A percentile compares a stretch with the other conserved stretches of the same genome.
phyloP scores from a whole-genome alignment of 352 stramenopile species.

The Sclerospora graminicola region DNA sequence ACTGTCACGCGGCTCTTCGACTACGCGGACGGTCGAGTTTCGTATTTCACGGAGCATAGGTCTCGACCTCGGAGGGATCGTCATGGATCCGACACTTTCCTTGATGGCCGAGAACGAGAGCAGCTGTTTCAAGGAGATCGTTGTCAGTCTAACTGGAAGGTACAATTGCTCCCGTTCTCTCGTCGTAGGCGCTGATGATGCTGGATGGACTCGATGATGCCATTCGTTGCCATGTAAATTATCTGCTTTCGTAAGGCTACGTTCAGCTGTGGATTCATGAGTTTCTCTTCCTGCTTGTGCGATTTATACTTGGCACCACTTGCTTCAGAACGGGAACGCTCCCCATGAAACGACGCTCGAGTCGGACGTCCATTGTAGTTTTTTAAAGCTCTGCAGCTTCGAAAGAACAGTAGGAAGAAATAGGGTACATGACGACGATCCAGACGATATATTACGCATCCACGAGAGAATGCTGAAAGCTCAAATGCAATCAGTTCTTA shows the following conservation, averaged over 20 bases:
- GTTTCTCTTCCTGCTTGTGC: slow-evolving; percentile 13
- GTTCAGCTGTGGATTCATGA: slow-evolving; percentile 82
- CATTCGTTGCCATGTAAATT: slow-evolving; percentile 83
- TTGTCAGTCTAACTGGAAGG: slow-evolving; percentile 76
- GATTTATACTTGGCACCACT: slow-evolving; percentile 7
- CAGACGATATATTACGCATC: slow-evolving; percentile 80
- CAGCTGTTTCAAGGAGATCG: slow-evolving; percentile 41
- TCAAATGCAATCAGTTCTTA: slow-evolving; percentile 56
- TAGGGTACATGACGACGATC: slow-evolving; percentile 57
- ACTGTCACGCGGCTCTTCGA: slow-evolving; percentile 39
- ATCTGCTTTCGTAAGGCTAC: slow-evolving; percentile 73
- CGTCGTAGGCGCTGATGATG: slow-evolving; percentile 64
- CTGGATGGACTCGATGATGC: slow-evolving; percentile 81
- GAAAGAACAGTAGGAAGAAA: slow-evolving; percentile 29
- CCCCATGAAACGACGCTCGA: slow-evolving; percentile 11
- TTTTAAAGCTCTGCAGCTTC: slow-evolving; percentile 5
- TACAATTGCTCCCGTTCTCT: slow-evolving; percentile 67
- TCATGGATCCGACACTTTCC: slow-evolving; percentile 18
- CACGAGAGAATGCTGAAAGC: slow-evolving; percentile 69
- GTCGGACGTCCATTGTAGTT: slow-evolving; percentile 6
- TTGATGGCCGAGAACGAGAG: slow-evolving; percentile 35
- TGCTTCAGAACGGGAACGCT: no score
- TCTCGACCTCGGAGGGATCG: slow-evolving; percentile 22
- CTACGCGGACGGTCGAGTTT: slow-evolving; percentile 52
- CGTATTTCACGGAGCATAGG: slow-evolving; percentile 23